Evolutionary conservation across 73 alveolate species (phyloP).

Genomic region (Symbiodinium pilosum): DNA sequence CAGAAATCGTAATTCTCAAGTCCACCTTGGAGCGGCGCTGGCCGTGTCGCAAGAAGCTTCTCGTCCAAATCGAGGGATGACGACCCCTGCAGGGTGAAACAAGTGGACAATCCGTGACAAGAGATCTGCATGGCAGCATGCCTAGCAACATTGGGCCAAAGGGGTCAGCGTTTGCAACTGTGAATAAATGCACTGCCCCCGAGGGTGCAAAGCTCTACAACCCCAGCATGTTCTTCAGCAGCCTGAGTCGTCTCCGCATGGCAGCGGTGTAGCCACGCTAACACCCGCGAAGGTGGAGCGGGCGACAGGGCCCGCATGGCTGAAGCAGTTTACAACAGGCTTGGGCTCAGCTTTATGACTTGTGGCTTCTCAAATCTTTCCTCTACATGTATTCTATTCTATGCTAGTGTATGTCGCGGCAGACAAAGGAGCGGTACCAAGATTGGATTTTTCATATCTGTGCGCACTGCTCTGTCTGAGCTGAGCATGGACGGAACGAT

Average conservation of each 20-base stretch:
- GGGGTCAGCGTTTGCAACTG: too few relatives aligned
- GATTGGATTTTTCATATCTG: not conserved
- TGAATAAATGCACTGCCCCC: too few relatives aligned
- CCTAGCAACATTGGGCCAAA: too few relatives aligned
- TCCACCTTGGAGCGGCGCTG: not conserved
- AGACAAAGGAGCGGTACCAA: not conserved
- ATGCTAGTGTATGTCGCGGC: too few relatives aligned
- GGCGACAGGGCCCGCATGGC: conserved; percentile 9
- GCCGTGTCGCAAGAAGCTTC: not conserved
- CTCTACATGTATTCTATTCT: too few relatives aligned
- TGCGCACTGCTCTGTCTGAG: not conserved
- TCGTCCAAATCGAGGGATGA: not conserved
- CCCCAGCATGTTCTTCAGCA: not conserved
- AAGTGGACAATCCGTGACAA: too few relatives aligned
- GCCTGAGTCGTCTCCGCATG: not conserved
- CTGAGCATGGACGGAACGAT: not conserved
- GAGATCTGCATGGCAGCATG: not conserved
- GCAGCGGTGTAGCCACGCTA: not conserved
- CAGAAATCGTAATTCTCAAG: too few relatives aligned
- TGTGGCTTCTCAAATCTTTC: too few relatives aligned
- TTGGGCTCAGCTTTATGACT: too few relatives aligned
- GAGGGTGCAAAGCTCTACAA: too few relatives aligned
- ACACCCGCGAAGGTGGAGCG: not conserved
- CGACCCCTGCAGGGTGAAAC: not conserved
- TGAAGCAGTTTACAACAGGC: too few relatives aligned